Evolutionary conservation across 2,329 filamentous ascomycete genomes (phyloP).

Genomic region (Bertia moriformis): DNA sequence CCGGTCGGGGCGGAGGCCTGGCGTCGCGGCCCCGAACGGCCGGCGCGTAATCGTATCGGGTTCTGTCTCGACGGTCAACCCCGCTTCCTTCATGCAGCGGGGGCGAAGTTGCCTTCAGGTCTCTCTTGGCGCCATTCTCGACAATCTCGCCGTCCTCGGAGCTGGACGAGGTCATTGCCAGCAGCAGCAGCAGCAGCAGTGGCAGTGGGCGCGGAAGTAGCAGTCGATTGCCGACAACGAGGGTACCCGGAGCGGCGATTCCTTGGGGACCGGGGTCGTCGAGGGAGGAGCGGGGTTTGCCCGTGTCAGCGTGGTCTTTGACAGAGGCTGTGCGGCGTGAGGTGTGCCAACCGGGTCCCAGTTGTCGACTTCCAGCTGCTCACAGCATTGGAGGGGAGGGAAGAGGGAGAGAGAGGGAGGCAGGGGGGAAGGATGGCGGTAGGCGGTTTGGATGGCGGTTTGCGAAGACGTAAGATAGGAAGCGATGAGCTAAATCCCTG

Average conservation of each 20-base stretch:
- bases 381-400: too few relatives aligned
- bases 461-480: too few relatives aligned
- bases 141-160: constrained; percentile 80
- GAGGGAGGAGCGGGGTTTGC: background rate
- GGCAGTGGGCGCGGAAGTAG: too few relatives aligned
- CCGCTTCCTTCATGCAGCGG: constrained; percentile 60
- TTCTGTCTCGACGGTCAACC: constrained; percentile 90
- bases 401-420: too few relatives aligned
- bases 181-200: too few relatives aligned
- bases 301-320: background rate
- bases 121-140: constrained; percentile 51
- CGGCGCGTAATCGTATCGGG: constrained; percentile 20
- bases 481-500: too few relatives aligned
- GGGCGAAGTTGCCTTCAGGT: constrained; percentile 77
- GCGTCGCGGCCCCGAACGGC: background rate
- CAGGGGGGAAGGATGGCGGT: too few relatives aligned
- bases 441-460: too few relatives aligned
- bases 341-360: background rate
- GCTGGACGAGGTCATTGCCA: too few relatives aligned
- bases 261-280: background rate
- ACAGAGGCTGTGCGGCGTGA: background rate
- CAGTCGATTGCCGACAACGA: too few relatives aligned
- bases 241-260: background rate
- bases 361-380: background rate
- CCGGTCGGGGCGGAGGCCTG: constrained; percentile 26